A percentile compares a stretch with the other conserved stretches of the same genome.
Evolutionary conservation across 441 rosid species (phyloP).

Genomic region (Arabidopsis hybrid): DNA sequence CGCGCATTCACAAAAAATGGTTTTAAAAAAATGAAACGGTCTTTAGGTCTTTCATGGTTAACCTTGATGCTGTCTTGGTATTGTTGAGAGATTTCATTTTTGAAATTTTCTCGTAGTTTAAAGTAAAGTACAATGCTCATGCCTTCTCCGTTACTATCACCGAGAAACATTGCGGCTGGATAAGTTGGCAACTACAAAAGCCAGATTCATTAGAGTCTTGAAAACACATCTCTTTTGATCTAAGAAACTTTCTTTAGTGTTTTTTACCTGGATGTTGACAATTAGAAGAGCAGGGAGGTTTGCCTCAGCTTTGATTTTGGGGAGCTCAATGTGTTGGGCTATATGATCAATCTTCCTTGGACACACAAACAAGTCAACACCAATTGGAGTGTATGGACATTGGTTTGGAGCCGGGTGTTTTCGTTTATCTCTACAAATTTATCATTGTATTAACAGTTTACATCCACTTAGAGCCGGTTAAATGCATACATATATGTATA

Average conservation of each 20-base stretch:
- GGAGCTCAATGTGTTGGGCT: constrained; percentile 88
- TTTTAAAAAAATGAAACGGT: background rate
- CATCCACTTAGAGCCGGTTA: background rate
- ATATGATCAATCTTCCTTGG: constrained; percentile 86
- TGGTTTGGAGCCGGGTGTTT: constrained; percentile 67
- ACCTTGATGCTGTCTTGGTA: constrained; percentile 79
- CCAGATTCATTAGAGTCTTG: background rate
- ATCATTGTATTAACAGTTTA: constrained; percentile 16
- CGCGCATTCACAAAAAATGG: background rate
- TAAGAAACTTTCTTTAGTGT: background rate
- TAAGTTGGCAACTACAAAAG: constrained; percentile 77
- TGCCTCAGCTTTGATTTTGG: constrained; percentile 60
- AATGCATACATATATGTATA: background rate
- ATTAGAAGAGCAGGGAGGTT: constrained; percentile 78
- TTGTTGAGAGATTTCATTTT: constrained; percentile 63
- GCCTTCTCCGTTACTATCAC: constrained; percentile 93
- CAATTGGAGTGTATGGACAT: constrained; percentile 73
- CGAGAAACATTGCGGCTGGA: constrained; percentile 89
- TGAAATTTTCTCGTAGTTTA: constrained; percentile 67
- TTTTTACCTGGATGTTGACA: constrained; percentile 84
- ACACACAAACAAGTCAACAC: constrained; percentile 81
- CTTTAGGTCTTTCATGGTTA: background rate
- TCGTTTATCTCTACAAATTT: constrained; percentile 70
- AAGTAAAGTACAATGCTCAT: constrained; percentile 92
- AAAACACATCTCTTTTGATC: background rate